Base-by-base conservation (phyloP, 2,329 filamentous ascomycete species). In the Aspergillus ustus region DNA sequence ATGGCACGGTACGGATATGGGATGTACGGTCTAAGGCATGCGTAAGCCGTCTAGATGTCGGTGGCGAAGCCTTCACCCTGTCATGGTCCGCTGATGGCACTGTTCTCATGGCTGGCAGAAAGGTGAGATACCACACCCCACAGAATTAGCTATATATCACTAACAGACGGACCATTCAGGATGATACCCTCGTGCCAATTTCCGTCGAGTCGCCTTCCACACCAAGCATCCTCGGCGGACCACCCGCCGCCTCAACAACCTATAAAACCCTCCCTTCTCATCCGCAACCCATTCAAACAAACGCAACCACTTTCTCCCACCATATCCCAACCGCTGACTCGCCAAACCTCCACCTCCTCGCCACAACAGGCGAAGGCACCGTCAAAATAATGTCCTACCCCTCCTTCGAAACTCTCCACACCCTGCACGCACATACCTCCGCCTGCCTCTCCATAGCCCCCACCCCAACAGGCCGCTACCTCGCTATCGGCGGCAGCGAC, bases 1-100 rank as follows among this genome's bases (percentile, higher is more conserved):
- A 83, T 69, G 81, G 81, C 2, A 82, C 80, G 2, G 80, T 82
- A 52, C 76, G 80, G 45, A 79, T 83, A 63, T 83, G 81, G 81
- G 81, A 83, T 68, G 81, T 82, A 25, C 76, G 81, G 48, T 80
- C 78, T 15, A 82, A 82, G 68, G 78, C 72, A 2, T 82, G 80
- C 61, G 77, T 81, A 19, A 79, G 78, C 63, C 78, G 76, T 52
- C 68, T 83, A 7, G 79, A 82, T 63, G 75, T 83, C n/a, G 81
- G 81, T 48, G 80, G 80, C 28, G 81, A 83, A 63, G 79, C 80
- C 15, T 81, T 83, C 62, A 82, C 80, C 1, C 66, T 83, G 48
- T 76, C 78, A 9, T 83, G 81, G 81, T 78, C 78, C 48, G 76
- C 78, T 1, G 81, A 83, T 68, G 81, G 81, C 20, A 81, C 71